A percentile compares a stretch with the other conserved stretches of the same genome.
phyloP scores from a whole-genome alignment of 805 yeast species.

The Cyberlindnera americana region DNA sequence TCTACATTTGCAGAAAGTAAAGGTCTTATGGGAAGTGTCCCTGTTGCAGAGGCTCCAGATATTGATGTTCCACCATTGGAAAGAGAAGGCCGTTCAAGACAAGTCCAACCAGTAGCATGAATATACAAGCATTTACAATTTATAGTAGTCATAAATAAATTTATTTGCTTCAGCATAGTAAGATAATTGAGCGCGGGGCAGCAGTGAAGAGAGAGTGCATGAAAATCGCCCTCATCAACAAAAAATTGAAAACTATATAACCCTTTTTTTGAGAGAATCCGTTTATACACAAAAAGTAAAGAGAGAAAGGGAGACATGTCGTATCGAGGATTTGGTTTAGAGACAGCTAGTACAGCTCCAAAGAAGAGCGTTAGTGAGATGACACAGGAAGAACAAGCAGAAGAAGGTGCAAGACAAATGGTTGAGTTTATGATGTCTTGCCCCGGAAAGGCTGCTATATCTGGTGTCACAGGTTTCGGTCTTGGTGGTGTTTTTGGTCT shows the following conservation, averaged over 20 bases:
- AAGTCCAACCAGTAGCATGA: slow-evolving; percentile 8
- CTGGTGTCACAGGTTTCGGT: slow-evolving; percentile 92
- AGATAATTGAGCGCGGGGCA: too few relatives aligned
- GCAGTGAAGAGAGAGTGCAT: too few relatives aligned
- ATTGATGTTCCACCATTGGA: slow-evolving; percentile 71
- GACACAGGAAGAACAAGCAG: slow-evolving; percentile 92
- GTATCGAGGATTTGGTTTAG: slow-evolving; percentile 41
- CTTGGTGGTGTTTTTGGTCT: slow-evolving; percentile 95
- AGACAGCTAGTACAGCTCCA: slow-evolving; percentile 35
- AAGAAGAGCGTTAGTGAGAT: slow-evolving; percentile 59
- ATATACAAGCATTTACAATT: neutral
- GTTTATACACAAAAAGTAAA: too few relatives aligned
- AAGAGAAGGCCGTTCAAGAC: slow-evolving; percentile 62
- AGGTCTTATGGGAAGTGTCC: slow-evolving; percentile 92
- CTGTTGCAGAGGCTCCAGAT: slow-evolving; percentile 51
- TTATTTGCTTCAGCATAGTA: too few relatives aligned
- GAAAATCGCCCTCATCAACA: too few relatives aligned
- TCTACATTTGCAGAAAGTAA: slow-evolving; percentile 82
- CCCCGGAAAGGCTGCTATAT: slow-evolving; percentile 88
- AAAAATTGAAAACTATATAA: too few relatives aligned
- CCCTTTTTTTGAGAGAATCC: too few relatives aligned
- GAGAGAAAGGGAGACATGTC: too few relatives aligned
- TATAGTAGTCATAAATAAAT: neutral
- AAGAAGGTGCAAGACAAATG: slow-evolving; percentile 81
- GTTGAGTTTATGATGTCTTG: slow-evolving; percentile 85